phyloP scores from a whole-genome alignment of 305 asterid species.

The Petunia hybrid region DNA sequence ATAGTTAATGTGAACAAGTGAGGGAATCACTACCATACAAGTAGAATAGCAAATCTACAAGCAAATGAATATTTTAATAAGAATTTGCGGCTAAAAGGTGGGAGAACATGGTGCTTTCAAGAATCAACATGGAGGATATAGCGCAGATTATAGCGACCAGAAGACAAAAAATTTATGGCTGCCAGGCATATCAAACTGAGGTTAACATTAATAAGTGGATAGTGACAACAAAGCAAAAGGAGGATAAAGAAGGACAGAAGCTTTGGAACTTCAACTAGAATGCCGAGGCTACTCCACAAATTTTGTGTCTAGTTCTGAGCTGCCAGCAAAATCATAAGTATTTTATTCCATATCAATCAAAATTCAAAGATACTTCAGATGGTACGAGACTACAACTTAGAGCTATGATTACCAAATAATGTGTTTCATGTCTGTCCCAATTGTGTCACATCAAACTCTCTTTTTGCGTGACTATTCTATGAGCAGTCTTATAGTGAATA shows the following conservation, averaged over 20 bases:
- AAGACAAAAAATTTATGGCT: neutral
- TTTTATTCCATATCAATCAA: conserved; percentile 3
- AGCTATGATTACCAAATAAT: conserved; percentile 18
- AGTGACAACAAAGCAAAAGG: neutral
- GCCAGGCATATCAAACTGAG: neutral
- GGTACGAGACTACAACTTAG: neutral
- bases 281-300: neutral
- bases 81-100: neutral
- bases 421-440: neutral
- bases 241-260: conserved; percentile 9
- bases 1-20: neutral
- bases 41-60: conserved; percentile 7
- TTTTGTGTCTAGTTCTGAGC: neutral
- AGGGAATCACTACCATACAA: conserved; percentile 1
- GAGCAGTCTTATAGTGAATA: neutral
- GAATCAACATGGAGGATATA: neutral
- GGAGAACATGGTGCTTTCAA: neutral
- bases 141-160: neutral
- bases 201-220: neutral
- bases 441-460: neutral
- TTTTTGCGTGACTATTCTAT: conserved; percentile 8
- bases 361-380: neutral
- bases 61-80: neutral
- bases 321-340: neutral
- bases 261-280: neutral